Evolutionary conservation across 1,284 basidiomycete genomes (phyloP).

Genomic region (Schizopora paradoxa): DNA sequence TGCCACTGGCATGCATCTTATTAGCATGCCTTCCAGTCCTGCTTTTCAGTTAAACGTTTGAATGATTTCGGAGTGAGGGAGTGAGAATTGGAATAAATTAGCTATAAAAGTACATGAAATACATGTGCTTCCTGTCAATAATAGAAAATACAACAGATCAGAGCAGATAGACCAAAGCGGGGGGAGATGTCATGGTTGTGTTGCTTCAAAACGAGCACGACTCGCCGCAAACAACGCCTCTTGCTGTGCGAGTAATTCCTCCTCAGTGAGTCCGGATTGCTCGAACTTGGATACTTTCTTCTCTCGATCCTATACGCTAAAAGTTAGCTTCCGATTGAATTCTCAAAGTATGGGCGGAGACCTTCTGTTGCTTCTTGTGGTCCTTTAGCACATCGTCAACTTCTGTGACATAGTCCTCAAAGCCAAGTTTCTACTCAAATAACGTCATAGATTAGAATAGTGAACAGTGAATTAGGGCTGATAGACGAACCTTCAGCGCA

Average conservation of each 20-base stretch:
- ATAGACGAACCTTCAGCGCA: constrained; percentile 72
- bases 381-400: constrained; percentile 91
- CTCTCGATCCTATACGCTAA: constrained; percentile 63
- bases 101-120: neutral
- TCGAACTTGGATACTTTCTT: constrained; percentile 88
- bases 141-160: constrained; percentile 1
- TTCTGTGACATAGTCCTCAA: constrained; percentile 81
- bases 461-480: constrained; percentile 11
- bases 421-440: constrained; percentile 80
- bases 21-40: neutral
- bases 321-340: constrained; percentile 2
- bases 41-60: too few species aligned
- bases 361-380: constrained; percentile 94
- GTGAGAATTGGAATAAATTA: neutral
- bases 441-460: constrained; percentile 10
- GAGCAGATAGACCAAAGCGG: neutral
- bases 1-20: constrained; percentile 18
- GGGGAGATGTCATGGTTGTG: constrained; percentile 36
- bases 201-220: constrained; percentile 63
- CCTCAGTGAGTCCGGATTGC: constrained; percentile 86
- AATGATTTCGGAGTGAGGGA: neutral
- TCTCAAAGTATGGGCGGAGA: constrained; percentile 21
- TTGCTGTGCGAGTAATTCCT: constrained; percentile 84
- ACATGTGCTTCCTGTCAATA: neutral
- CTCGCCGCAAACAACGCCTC: constrained; percentile 89